Conservation (phyloP, 768 basidiomycete species). For the Coprinellus micaceus region DNA sequence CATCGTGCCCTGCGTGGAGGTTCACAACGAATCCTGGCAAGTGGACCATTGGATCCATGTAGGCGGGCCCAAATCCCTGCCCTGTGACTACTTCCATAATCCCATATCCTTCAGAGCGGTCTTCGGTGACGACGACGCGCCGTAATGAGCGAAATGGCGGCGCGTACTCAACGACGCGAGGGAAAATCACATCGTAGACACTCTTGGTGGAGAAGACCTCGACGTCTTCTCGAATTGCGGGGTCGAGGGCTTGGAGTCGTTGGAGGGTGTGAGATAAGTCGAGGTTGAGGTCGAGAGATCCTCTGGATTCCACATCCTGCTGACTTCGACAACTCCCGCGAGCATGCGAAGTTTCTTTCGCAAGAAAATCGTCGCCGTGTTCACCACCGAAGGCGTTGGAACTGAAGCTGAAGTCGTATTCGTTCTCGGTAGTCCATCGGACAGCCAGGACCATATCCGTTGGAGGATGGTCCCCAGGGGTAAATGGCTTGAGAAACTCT, state of each 20-base stretch:
- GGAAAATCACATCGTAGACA: slow-evolving; percentile 63
- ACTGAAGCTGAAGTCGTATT: not conserved
- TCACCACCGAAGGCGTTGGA: not conserved
- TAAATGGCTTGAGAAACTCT: not conserved
- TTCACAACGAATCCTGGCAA: slow-evolving; percentile 33
- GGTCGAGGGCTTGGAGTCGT: slow-evolving; percentile 29
- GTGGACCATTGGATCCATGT: slow-evolving; percentile 61
- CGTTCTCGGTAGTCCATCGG: too few species aligned
- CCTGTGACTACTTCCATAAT: slow-evolving; percentile 36
- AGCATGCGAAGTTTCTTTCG: not conserved
- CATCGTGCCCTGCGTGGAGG: not conserved
- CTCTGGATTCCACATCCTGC: slow-evolving; percentile 30
- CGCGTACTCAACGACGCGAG: slow-evolving; percentile 64
- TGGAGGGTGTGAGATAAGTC: slow-evolving; percentile 31
- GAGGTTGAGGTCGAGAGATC: slow-evolving; percentile 10
- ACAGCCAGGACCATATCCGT: not conserved
- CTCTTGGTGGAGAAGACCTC: slow-evolving; percentile 54
- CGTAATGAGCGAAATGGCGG: slow-evolving; percentile 55
- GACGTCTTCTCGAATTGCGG: slow-evolving; percentile 2
- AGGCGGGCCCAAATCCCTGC: slow-evolving; percentile 21
- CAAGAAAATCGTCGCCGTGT: too few species aligned
- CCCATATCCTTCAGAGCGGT: slow-evolving; percentile 51
- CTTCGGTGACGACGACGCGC: slow-evolving; percentile 45
- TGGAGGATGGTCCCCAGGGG: not conserved
- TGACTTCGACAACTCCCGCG: not conserved